These are phyloP conservation scores for Balamuthia mandrillaris DNA, from an alignment of 208 protist genomes.

Conservation along the genomic window DNA sequence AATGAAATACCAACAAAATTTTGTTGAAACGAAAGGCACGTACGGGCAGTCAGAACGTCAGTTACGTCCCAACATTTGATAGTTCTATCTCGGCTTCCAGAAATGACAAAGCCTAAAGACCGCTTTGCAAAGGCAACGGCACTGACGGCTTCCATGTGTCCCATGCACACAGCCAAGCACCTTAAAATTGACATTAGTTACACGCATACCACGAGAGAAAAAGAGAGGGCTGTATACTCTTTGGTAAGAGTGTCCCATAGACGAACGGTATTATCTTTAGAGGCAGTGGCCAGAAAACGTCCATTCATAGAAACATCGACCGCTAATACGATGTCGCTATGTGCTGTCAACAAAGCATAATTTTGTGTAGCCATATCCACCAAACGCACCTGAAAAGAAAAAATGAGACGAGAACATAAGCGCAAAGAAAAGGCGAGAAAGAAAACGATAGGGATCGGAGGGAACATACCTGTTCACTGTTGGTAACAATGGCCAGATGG, in stretches of 20 bases:
- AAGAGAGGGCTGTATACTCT: background rate
- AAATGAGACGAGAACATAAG: background rate
- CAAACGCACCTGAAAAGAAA: conserved; percentile 15
- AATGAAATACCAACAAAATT: background rate
- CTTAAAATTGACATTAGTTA: background rate
- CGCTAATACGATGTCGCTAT: conserved; percentile 62
- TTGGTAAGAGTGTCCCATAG: conserved; percentile 47
- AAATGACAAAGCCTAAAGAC: conserved; percentile 43
- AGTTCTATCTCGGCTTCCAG: conserved; percentile 61
- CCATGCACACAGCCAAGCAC: conserved; percentile 36
- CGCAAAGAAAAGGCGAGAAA: background rate
- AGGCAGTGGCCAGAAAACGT: conserved; percentile 46
- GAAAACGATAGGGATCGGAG: background rate
- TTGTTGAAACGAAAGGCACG: background rate
- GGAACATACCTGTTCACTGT: conserved; percentile 36
- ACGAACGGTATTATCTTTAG: conserved; percentile 63
- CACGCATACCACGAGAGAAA: background rate
- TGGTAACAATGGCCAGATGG: conserved; percentile 40
- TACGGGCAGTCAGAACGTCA: background rate
- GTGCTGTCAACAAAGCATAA: conserved; percentile 42
- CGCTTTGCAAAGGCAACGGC: conserved; percentile 45
- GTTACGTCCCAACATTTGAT: conserved; percentile 66
- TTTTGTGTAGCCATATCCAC: conserved; percentile 22
- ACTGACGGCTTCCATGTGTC: conserved; percentile 61
- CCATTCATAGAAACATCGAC: conserved; percentile 58